Percentiles rank a stretch among this genome's conserved stretches.
Conservation (phyloP, 2,329 filamentous ascomycete species). For the Aspergillus quadrilineatus region DNA sequence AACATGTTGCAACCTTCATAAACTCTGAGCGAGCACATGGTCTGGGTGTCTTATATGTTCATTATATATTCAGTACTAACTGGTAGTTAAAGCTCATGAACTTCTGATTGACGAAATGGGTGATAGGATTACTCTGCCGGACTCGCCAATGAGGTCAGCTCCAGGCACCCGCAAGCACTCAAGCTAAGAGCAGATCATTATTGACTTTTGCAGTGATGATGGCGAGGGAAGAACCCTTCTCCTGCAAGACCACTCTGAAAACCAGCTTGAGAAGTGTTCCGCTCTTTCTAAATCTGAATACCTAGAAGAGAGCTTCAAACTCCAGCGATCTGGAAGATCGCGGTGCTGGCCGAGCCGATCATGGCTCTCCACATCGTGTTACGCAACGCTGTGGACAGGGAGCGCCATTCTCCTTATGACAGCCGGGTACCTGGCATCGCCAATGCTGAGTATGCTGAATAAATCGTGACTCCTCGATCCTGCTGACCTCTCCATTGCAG, state of each 20-base stretch:
- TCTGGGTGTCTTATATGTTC: neutral
- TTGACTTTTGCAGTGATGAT: constrained; percentile 10
- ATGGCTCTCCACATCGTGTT: constrained; percentile 13
- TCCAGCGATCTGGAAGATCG: neutral
- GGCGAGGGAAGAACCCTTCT: constrained; percentile 9
- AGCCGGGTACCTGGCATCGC: constrained; percentile 4
- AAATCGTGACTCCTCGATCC: neutral
- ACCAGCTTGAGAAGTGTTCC: constrained; percentile 12
- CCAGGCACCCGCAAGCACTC: neutral
- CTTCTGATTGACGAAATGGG: constrained; percentile 10
- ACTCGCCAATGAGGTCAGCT: constrained; percentile 16
- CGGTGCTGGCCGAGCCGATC: neutral
- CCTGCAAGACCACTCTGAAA: constrained; percentile 5
- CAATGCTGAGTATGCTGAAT: constrained; percentile 8
- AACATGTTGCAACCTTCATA: neutral
- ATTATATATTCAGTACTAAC: neutral
- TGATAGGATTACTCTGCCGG: constrained; percentile 3
- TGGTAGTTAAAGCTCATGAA: neutral
- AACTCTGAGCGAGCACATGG: neutral
- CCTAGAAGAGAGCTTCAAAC: constrained; percentile 1
- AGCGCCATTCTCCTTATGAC: constrained; percentile 2
- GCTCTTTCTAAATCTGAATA: neutral
- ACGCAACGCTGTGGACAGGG: constrained; percentile 6
- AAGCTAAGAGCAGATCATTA: neutral
- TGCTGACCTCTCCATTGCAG: constrained; percentile 7